Percentiles rank a stretch among this genome's conserved stretches.
These are phyloP conservation scores for Myxozyma lipomycoides DNA, from an alignment of 805 yeast species.

Conservation along the genomic window DNA sequence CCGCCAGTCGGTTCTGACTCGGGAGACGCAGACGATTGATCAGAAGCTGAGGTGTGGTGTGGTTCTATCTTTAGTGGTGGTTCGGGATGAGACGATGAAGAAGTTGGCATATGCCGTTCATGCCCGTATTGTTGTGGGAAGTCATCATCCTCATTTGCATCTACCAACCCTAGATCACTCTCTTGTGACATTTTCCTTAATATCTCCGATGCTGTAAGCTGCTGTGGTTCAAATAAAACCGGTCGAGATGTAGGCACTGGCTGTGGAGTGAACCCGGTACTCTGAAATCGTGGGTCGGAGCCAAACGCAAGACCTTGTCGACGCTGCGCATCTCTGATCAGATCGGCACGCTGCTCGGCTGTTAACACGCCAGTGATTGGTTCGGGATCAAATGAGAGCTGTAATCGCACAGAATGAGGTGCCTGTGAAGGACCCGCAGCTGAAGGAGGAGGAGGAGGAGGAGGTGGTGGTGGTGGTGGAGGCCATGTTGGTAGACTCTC, in stretches of 20 bases:
- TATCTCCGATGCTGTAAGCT: constrained; percentile 21
- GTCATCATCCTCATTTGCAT: background rate
- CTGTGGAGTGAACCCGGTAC: constrained; percentile 10
- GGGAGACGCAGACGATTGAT: background rate
- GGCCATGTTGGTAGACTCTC: constrained; percentile 20
- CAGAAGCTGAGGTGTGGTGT: background rate
- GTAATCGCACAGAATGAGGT: constrained; percentile 2
- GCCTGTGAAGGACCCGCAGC: constrained; percentile 1
- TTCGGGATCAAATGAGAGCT: constrained; percentile 1
- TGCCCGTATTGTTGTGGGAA: background rate
- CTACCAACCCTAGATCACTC: background rate
- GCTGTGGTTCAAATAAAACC: background rate
- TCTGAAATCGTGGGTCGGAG: constrained; percentile 23
- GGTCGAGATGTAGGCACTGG: background rate
- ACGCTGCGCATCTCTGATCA: constrained; percentile 22
- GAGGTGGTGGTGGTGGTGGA: background rate
- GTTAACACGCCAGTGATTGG: constrained; percentile 7
- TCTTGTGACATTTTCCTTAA: constrained; percentile 24
- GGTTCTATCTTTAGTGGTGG: background rate
- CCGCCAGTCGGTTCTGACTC: background rate
- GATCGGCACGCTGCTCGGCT: constrained; percentile 19
- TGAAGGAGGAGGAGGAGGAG: background rate
- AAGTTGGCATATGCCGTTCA: background rate
- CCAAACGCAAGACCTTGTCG: constrained; percentile 25
- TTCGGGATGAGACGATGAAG: background rate